phyloP scores from a whole-genome alignment of 805 yeast species.

The Pichia phayaonensis region DNA sequence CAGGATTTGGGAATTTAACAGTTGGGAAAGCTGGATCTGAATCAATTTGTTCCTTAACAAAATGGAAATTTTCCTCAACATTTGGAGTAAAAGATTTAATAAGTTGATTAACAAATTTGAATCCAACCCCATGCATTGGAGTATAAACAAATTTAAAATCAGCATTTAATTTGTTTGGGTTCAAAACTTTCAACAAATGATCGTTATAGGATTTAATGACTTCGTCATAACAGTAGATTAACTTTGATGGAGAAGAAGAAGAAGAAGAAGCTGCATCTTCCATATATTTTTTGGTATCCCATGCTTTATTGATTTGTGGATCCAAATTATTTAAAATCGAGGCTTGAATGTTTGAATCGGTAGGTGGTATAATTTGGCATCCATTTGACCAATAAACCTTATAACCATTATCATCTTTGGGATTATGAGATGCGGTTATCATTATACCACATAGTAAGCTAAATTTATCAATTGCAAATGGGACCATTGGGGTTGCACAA shows the following conservation, averaged over 20 bases:
- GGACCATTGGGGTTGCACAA: slow-evolving; percentile 84
- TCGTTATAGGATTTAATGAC: slow-evolving; percentile 36
- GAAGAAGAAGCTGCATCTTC: neutral
- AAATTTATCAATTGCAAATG: slow-evolving; percentile 65
- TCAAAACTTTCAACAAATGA: slow-evolving; percentile 28
- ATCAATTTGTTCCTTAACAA: slow-evolving; percentile 54
- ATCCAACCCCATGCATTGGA: slow-evolving; percentile 95
- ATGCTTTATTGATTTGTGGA: slow-evolving; percentile 46
- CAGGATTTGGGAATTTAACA: slow-evolving; percentile 90
- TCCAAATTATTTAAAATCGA: slow-evolving; percentile 51
- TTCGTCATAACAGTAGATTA: slow-evolving; percentile 37
- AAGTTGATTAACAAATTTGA: slow-evolving; percentile 44
- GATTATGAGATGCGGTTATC: slow-evolving; percentile 89
- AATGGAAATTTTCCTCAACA: slow-evolving; percentile 16
- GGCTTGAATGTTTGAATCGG: slow-evolving; percentile 64
- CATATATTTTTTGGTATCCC: slow-evolving; percentile 27
- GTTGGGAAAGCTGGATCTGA: slow-evolving; percentile 89
- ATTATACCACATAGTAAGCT: slow-evolving; percentile 76
- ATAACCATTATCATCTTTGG: slow-evolving; percentile 84
- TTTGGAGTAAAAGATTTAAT: slow-evolving; percentile 22
- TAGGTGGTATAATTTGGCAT: slow-evolving; percentile 93
- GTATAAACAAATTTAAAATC: slow-evolving; percentile 65
- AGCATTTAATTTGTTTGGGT: slow-evolving; percentile 21
- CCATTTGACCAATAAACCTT: slow-evolving; percentile 92
- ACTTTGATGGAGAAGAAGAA: neutral